Conservation (phyloP, 345 rosid genomes). For the Acer saccharum region DNA sequence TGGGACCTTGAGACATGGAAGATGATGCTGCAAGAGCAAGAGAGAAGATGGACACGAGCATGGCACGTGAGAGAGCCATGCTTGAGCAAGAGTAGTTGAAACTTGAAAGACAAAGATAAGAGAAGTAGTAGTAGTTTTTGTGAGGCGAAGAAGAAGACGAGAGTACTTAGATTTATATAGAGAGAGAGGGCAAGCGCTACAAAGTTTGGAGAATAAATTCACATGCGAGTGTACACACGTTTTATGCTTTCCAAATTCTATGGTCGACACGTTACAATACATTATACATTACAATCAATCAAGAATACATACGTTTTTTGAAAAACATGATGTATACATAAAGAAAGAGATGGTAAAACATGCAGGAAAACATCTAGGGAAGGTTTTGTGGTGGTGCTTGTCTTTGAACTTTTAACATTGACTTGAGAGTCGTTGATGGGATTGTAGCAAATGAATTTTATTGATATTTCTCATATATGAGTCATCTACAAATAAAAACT, state of each 20-base stretch:
- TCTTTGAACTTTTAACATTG: too few species aligned
- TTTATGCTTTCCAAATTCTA: conserved; percentile 1
- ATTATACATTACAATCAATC: too few species aligned
- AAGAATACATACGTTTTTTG: too few species aligned
- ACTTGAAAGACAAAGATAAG: too few species aligned
- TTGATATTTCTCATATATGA: too few species aligned
- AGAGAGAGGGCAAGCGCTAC: not conserved
- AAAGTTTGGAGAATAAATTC: not conserved
- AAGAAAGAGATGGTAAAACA: too few species aligned
- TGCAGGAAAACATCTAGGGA: too few species aligned
- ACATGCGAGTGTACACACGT: conserved; percentile 12
- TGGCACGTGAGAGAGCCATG: conserved; percentile 44
- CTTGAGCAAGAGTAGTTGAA: not conserved
- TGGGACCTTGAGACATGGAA: conserved; percentile 39
- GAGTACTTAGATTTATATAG: conserved; percentile 24
- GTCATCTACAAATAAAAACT: too few species aligned
- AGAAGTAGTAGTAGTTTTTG: not conserved
- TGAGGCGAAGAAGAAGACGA: not conserved
- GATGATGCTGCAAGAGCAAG: conserved; percentile 21
- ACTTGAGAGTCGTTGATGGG: too few species aligned
- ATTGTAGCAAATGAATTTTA: too few species aligned
- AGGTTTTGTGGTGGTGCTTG: too few species aligned
- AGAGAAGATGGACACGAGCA: conserved; percentile 27
- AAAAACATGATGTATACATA: too few species aligned
- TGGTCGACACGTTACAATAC: conserved; percentile 14